Evolutionary conservation across 164 flowering plant genomes (phyloP), one percentile per base, ranked within the genome.

Genomic region (Taxillus chinensis): DNA sequence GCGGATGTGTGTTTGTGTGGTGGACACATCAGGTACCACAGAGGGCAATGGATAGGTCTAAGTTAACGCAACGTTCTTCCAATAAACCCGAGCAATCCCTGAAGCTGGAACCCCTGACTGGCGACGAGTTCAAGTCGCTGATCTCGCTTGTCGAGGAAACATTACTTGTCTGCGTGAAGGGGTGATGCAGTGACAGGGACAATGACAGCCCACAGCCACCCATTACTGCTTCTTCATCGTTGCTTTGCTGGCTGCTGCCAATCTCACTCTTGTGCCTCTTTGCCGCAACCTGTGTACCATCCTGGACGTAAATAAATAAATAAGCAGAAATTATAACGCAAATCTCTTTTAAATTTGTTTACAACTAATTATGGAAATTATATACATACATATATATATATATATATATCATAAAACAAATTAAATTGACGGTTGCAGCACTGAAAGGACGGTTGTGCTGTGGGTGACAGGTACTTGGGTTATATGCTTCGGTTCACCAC

Each of bases 81-180:
- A 76, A 81, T 17, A 64, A 66, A 38, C 64, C 70, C 4, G 64
- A 65, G 62, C 69, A 70, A 9, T 76, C 82, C 60, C 66, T 79
- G 43, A 61, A 59, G 49, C 63, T 70, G 9, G 74, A 43, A 43
- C 8, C 14, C 59, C 71, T 71, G 0, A 82, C 68, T 5, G 51
- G 67, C 0, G 81, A 73, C 5, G 86, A 80, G 48, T 76, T 52
- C 7, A 73, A 75, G 62, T 83, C 89, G 40, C 86, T 83, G 45
- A 71, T 74, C 59, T 83, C 93, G 42, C 87, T 83, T 0, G 68
- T 60, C 0, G 85, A 81, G 39, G 73, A 78, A 4, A 65, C 67
- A 48, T 73, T 62, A 38, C 80, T 75, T 61, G 67, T 72, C 50
- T 72, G 78, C 4, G 66, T 58, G 0, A 67, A 68, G 0, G 77